Evolutionary conservation across 2,329 filamentous ascomycete genomes (phyloP).

Genomic region (Trichoderma atrobrunneum): DNA sequence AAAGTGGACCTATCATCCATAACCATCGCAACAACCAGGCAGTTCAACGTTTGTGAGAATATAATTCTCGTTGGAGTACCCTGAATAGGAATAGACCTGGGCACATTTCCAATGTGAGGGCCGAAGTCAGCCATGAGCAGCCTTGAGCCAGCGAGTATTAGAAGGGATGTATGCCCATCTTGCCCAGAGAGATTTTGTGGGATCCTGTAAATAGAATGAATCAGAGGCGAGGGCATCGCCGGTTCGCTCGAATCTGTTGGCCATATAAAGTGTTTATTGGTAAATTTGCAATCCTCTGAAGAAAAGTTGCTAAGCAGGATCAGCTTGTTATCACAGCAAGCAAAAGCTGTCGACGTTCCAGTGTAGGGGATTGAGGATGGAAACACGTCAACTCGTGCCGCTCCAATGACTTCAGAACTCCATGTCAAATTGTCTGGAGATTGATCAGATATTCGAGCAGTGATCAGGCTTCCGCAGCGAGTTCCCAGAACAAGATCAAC

Average conservation of each 20-base stretch:
- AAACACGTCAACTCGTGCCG: conserved; percentile 37
- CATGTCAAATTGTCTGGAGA: conserved; percentile 28
- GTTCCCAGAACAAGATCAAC: conserved; percentile 46
- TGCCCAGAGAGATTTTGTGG: conserved; percentile 38
- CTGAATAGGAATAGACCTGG: conserved; percentile 46
- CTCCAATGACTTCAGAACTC: conserved; percentile 34
- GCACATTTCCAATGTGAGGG: conserved; percentile 44
- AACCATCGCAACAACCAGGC: conserved; percentile 52
- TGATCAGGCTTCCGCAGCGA: conserved; percentile 51
- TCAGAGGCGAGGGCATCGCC: conserved; percentile 44
- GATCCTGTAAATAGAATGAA: conserved; percentile 49
- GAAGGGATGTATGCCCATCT: conserved; percentile 41
- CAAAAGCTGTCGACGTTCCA: conserved; percentile 36
- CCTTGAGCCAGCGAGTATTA: conserved; percentile 49
- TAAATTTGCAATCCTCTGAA: conserved; percentile 31
- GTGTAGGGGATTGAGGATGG: conserved; percentile 27
- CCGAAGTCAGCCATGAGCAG: conserved; percentile 55
- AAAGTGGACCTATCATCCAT: conserved; percentile 46
- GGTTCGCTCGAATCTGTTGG: conserved; percentile 49
- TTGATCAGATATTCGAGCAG: conserved; percentile 30
- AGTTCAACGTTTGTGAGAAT: conserved; percentile 53
- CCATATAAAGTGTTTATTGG: conserved; percentile 47
- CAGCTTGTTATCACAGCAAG: conserved; percentile 49
- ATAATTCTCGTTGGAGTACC: conserved; percentile 52
- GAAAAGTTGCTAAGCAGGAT: conserved; percentile 42